phyloP scores from a whole-genome alignment of 768 basidiomycete genomes.

The Boletus sp. region DNA sequence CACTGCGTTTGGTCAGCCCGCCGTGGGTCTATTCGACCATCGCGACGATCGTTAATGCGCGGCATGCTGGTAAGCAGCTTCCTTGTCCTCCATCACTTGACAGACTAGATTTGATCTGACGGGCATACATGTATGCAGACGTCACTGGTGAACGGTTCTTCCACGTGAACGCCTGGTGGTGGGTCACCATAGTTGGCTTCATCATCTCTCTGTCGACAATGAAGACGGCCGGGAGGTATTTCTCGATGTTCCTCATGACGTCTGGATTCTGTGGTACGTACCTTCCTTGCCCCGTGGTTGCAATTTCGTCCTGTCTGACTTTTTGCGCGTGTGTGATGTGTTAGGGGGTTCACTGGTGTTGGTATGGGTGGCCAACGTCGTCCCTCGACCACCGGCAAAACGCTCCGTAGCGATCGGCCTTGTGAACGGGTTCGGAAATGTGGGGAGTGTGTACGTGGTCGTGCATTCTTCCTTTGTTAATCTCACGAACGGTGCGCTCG shows the following conservation, averaged over 20 bases:
- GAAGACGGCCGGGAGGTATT: slow-evolving; percentile 50
- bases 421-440: slow-evolving; percentile 57
- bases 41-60: slow-evolving; percentile 49
- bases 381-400: slow-evolving; percentile 60
- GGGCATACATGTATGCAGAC: slow-evolving; percentile 32
- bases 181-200: slow-evolving; percentile 59
- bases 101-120: not conserved
- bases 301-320: not conserved
- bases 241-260: slow-evolving; percentile 65
- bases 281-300: not conserved
- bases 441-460: slow-evolving; percentile 54
- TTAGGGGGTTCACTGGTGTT: slow-evolving; percentile 44
- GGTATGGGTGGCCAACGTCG: slow-evolving; percentile 61
- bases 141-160: slow-evolving; percentile 63
- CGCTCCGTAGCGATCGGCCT: slow-evolving; percentile 55
- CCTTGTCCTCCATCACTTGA: not conserved
- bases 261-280: slow-evolving; percentile 44
- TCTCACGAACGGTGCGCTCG: not conserved
- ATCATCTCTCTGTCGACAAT: slow-evolving; percentile 58
- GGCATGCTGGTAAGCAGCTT: slow-evolving; percentile 46
- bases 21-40: slow-evolving; percentile 59
- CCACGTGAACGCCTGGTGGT: slow-evolving; percentile 57
- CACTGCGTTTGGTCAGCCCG: slow-evolving; percentile 38
- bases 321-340: not conserved
- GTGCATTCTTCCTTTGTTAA: not conserved